Evolutionary conservation across 352 stramenopile species (phyloP), one percentile per base, ranked within the genome.

Genomic region (Phytophthora pluvialis): DNA sequence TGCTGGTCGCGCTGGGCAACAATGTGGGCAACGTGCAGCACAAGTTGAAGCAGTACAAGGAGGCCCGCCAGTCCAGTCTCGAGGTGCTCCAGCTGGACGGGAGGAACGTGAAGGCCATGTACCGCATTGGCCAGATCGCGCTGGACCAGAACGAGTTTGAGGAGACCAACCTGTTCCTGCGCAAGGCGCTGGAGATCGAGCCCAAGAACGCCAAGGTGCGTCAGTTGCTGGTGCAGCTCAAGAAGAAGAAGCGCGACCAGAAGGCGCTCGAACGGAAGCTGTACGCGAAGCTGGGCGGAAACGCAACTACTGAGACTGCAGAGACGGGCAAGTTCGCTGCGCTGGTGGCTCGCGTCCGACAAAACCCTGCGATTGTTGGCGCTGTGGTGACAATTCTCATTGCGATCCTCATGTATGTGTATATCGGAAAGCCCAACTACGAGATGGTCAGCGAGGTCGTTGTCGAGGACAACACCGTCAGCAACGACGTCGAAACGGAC

Each of bases 1-100:
- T 94, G 62, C 73, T 94, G 12, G 70, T 93, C 28, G 83, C 83
- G 21, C 61, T 94, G 11, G 86, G 83, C 29, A 94, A 94, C 71
- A 94, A 94, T 56, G 83, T 94, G 13, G 86, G 71, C 42, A 94
- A 94, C 45, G 86, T 94, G 45, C 86, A 94, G 67, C 80, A 88
- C 62, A 86, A 87, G 33, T 64, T 93, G 10, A 71, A 81, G 60
- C 81, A 94, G 70, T 80, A 69, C 63, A 92, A 89, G 60, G 86
- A 93, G 58, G 83, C 86, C 21, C 77, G 78, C 13, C 75, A 93
- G 71, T 93, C 83, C 16, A 91, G 82, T 56, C 74, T 90, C 32
- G 86, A 94, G 52, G 86, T 94, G 46, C 69, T 93, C 42, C 82
- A 93, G 67, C 60, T 94, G 9, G 86, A 94, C 60, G 45, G 57